Base-by-base conservation (phyloP, 2,329 filamentous ascomycete species). In the Botrytis tulipae region DNA sequence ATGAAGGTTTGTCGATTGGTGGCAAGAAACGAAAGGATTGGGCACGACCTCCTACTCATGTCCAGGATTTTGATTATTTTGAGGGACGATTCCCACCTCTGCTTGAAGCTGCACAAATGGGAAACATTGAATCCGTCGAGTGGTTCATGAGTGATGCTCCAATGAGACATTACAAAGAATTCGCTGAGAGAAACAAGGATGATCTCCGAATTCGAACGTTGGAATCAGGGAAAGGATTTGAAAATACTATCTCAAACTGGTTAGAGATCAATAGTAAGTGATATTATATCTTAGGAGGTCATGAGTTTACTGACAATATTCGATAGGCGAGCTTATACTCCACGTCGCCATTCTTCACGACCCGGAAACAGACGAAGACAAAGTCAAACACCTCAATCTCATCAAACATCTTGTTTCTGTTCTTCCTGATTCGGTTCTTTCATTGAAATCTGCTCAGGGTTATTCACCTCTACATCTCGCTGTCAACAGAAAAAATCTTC, bases 101-200 rank as follows among this genome's bases (percentile, higher is more conserved):
- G 14, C 84, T 93, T 1, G 82, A 86, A 74, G 89, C 90, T 62
- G 90, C 88, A 20, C 78, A 83, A 14, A 77, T 78, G 2, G 89
- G 89, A 4, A 91, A 85, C 32, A 80, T 95, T n/a, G 87, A 91
- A 57, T 86, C 87, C 29, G 88, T 93, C 0, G 90, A 96, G 79
- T 97, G 92, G 89, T 93, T 95, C 80, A 82, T 94, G 72, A 90
- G 91, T 73, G 91, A 93, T 75, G 87, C 88, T 0, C 92, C 93
- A 0, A 82, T 88, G 76, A 86, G 89, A 42, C 85, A 88, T 71
- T 96, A 96, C 78, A 82, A 86, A 40, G 88, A 93, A 63, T 96
- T 94, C 79, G 86, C 90, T 0, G 87, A 89, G 76, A 81, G 84
- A 1, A 87, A 92, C 72, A 85, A 85, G 74, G 84, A 89, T 37